Evolutionary conservation across 306 rosid species (phyloP).

Genomic region (Glycine latifolia): DNA sequence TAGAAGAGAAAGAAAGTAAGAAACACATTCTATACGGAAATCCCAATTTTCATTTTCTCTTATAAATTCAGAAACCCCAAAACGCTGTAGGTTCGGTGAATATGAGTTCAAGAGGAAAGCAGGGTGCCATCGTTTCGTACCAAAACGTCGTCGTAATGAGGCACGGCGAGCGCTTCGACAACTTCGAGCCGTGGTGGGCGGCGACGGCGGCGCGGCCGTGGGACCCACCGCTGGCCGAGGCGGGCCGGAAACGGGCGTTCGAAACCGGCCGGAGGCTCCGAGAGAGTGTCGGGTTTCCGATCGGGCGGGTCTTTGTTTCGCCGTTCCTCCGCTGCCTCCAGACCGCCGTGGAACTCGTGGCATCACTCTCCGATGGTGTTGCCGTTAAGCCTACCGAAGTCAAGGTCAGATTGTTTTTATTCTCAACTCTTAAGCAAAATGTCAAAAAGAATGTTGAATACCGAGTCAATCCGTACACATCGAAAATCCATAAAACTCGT

Average conservation of each 20-base stretch:
- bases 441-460: no score
- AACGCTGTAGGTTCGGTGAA: not conserved
- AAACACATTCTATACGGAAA: no score
- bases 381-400: constrained; percentile 51
- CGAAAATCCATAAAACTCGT: no score
- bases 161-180: constrained; percentile 85
- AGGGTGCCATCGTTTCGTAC: constrained; percentile 29
- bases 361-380: constrained; percentile 50
- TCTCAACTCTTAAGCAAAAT: not conserved
- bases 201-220: constrained; percentile 67
- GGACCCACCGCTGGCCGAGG: constrained; percentile 76
- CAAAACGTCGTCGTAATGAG: constrained; percentile 86
- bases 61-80: not conserved
- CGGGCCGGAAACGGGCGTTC: constrained; percentile 64
- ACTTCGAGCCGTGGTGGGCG: constrained; percentile 66
- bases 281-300: constrained; percentile 57
- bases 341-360: constrained; percentile 63
- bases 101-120: constrained; percentile 41
- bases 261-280: constrained; percentile 60
- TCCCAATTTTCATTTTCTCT: not conserved
- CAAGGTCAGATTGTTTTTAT: constrained; percentile 56
- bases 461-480: no score
- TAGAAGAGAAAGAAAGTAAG: no score
- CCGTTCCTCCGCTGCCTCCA: constrained; percentile 91
- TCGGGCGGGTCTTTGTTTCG: constrained; percentile 75